phyloP scores from a whole-genome alignment of 1,139 yeast genomes.

The Debaryomyces psychrophilus region DNA sequence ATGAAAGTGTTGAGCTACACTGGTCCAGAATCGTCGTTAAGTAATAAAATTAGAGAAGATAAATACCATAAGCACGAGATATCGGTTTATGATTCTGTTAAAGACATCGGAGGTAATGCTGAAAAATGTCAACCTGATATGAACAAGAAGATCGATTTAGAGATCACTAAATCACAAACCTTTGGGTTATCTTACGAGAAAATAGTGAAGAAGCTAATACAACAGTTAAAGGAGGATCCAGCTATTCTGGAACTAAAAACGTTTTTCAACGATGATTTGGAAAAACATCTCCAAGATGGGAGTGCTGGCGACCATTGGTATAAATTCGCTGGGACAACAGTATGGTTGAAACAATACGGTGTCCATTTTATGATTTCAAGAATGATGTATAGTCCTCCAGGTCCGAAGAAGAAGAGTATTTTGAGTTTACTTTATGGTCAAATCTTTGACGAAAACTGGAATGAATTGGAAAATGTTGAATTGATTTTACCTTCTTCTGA shows the following conservation, averaged over 20 bases:
- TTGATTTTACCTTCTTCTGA: constrained; percentile 24
- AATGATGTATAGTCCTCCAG: constrained; percentile 31
- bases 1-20: constrained; percentile 17
- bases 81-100: constrained; percentile 22
- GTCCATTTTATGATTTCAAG: constrained; percentile 51
- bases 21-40: constrained; percentile 13
- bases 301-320: constrained; percentile 35
- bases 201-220: constrained; percentile 16
- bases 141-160: constrained; percentile 11
- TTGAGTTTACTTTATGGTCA: constrained; percentile 36
- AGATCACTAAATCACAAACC: constrained; percentile 14
- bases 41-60: constrained; percentile 16
- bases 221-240: constrained; percentile 17
- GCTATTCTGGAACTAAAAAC: constrained; percentile 22
- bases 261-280: constrained; percentile 23
- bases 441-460: constrained; percentile 32
- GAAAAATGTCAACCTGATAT: constrained; percentile 3
- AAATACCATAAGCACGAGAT: constrained; percentile 17
- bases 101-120: constrained; percentile 14
- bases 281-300: constrained; percentile 23
- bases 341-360: constrained; percentile 49
- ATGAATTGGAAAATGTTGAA: constrained; percentile 29
- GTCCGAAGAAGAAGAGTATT: constrained; percentile 30
- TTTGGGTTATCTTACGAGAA: constrained; percentile 14
- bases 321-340: constrained; percentile 51